These are phyloP conservation scores for Centrapalus pauciflorus DNA, from an alignment of 129 eudicot genomes.

Conservation along the genomic window DNA sequence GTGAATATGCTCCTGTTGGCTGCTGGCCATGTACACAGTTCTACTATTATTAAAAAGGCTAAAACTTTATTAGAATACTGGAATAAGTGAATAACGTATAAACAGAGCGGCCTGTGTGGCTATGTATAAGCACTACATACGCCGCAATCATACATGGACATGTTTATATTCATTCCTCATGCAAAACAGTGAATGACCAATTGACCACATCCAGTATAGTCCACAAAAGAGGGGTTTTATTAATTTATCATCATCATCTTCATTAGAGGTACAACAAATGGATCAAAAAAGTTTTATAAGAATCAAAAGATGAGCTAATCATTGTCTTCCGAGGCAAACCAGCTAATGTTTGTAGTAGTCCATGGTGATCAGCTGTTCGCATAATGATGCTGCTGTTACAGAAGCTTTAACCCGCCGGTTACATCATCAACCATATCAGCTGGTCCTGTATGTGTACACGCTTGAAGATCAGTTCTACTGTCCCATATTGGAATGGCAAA, in stretches of 20 bases:
- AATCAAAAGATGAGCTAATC: constrained; percentile 1
- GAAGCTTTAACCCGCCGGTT: constrained; percentile 95
- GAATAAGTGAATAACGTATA: no score
- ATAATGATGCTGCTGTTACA: constrained; percentile 26
- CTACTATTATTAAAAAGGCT: no score
- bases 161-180: no score
- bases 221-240: not conserved
- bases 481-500: no score
- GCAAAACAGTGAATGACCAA: not conserved
- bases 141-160: no score
- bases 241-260: constrained; percentile 30
- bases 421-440: constrained; percentile 97
- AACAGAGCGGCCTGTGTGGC: no score
- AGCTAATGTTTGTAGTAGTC: not conserved
- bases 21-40: no score
- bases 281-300: constrained; percentile 1
- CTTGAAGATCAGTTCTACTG: not conserved
- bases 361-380: not conserved
- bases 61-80: no score
- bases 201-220: not conserved
- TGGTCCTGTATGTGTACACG: constrained; percentile 66
- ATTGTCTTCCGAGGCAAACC: constrained; percentile 3
- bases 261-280: constrained; percentile 17
- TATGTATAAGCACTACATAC: no score
- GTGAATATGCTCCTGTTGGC: no score